phyloP scores from a whole-genome alignment of 257 asterid genomes.

The Pogostemon cablin region DNA sequence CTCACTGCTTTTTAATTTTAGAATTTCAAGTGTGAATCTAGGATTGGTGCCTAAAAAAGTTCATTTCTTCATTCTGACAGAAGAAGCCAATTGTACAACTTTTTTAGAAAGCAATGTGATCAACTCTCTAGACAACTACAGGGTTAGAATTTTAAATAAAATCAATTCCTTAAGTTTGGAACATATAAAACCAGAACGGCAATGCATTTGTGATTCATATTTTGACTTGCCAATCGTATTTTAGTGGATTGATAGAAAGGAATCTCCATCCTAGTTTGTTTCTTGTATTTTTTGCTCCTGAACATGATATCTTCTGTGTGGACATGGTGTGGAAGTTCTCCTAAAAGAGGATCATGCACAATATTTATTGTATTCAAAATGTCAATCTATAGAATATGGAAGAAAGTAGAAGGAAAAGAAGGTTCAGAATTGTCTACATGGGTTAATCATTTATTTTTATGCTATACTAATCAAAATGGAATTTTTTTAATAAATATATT shows the following conservation, averaged over 20 bases:
- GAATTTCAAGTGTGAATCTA: slow-evolving; percentile 1
- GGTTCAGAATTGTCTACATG: background rate
- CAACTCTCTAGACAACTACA: background rate
- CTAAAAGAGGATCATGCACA: background rate
- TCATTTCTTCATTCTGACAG: background rate
- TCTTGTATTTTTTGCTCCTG: background rate
- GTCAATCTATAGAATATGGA: background rate
- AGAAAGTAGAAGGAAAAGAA: background rate
- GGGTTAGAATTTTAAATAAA: background rate
- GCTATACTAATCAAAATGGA: background rate
- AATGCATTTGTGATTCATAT: background rate
- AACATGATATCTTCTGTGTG: background rate
- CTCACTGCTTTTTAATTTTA: background rate
- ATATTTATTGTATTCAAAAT: background rate
- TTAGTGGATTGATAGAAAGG: background rate
- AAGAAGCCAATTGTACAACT: background rate
- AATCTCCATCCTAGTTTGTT: background rate
- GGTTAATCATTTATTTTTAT: background rate
- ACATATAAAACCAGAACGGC: slow-evolving; percentile 3
- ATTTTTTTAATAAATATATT: background rate
- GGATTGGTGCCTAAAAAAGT: background rate
- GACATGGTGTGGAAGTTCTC: background rate
- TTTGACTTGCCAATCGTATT: background rate
- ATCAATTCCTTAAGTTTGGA: background rate
- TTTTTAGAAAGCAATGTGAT: background rate